Evolutionary conservation across 2,329 filamentous ascomycete genomes (phyloP), one percentile per base, ranked within the genome.

Genomic region (Stachybotrys chlorohalonatus): DNA sequence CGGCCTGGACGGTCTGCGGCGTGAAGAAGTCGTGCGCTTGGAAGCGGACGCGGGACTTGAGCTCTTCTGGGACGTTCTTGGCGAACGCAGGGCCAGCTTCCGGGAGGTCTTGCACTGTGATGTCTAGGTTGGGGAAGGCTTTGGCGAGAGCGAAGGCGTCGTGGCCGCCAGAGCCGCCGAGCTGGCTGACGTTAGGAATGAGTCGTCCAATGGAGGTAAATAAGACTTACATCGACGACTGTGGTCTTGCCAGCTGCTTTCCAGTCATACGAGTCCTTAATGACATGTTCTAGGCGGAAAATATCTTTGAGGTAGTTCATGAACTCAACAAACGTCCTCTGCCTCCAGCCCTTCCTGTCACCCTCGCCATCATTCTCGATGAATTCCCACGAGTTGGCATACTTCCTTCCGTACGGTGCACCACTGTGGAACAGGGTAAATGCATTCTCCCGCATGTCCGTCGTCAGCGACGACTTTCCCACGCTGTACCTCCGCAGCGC

Each of bases 101-200:
- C 9, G 68, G 63, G 13, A 78, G 66, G 57, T 80, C 76, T 57
- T 80, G 72, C 1, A 80, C 73, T 9, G 68, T 66, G 55, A 77
- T 67, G 31, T 58, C 66, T 47, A 78, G 68, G 39, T 73, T 64
- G 5, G 74, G 70, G 61, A 71, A 74, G 45, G 69, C 63, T 24
- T 68, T 63, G 7, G 74, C 74, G 4, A 77, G 64, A 5, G 70
- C 66, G 31, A 75, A 65, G n/a, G 68, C 62, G 52, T 73, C 70
- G 56, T 73, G 69, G 11, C 74, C 75, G 8, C 63, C 69, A 6
- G 73, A 75, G 17, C 75, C 74, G 8, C 74, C 73, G 24, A 77
- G 61, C 71, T 73, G 32, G 3, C 7, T 24, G 6, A 6, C 5
- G 49, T 51, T 36, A 51, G 49, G 5, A 51, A 50, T n/a, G 31